phyloP scores from a whole-genome alignment of 345 rosid genomes.

The Lepidium didymum region DNA sequence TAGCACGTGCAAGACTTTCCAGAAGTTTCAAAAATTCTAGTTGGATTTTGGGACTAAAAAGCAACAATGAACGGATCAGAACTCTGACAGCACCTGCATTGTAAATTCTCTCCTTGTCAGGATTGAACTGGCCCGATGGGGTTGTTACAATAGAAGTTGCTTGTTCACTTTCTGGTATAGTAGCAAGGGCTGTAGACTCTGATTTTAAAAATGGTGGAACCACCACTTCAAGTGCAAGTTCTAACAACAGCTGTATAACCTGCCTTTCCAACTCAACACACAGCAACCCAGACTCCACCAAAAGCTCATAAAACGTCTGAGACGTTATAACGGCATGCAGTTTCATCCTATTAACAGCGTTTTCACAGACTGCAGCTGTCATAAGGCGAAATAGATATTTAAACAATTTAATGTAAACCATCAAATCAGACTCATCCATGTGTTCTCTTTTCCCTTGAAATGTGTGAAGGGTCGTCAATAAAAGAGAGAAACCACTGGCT shows the following conservation, averaged over 20 bases:
- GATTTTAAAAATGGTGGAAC: constrained; percentile 78
- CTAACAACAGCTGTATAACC: constrained; percentile 84
- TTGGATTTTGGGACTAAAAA: constrained; percentile 90
- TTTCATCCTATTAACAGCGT: constrained; percentile 75
- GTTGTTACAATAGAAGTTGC: constrained; percentile 46
- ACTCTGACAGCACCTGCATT: constrained; percentile 89
- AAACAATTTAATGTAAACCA: constrained; percentile 59
- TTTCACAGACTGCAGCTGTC: constrained; percentile 81
- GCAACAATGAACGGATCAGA: constrained; percentile 79
- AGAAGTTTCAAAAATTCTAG: constrained; percentile 74
- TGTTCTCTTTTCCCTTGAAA: constrained; percentile 66
- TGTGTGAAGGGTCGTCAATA: constrained; percentile 83
- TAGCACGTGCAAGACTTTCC: constrained; percentile 77
- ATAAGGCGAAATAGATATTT: constrained; percentile 79
- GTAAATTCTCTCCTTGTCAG: constrained; percentile 75
- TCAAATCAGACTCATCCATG: constrained; percentile 47
- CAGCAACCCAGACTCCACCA: constrained; percentile 89
- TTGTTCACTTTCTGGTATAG: constrained; percentile 40
- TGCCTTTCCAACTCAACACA: constrained; percentile 91
- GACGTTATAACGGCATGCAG: constrained; percentile 75
- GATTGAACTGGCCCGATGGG: constrained; percentile 56
- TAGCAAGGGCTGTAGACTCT: constrained; percentile 41
- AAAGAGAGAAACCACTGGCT: constrained; percentile 96
- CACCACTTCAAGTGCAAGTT: constrained; percentile 93
- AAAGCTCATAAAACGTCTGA: constrained; percentile 86